These are phyloP conservation scores for Calonectria pseudoturangicola DNA, from an alignment of 2,329 filamentous ascomycete genomes.

Conservation along the genomic window DNA sequence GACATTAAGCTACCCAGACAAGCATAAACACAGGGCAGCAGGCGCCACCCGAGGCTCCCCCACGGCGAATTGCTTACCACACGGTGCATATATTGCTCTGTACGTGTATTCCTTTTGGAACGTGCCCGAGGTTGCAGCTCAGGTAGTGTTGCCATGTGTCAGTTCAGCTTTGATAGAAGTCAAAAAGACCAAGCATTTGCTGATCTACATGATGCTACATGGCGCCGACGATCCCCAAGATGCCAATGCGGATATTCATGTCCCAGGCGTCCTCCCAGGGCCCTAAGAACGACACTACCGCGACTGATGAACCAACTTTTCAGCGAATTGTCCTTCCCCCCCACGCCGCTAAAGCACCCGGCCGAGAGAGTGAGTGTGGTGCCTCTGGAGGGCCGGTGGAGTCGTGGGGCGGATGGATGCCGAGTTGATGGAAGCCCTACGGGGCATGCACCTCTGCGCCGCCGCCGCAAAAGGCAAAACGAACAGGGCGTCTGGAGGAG, in stretches of 20 bases:
- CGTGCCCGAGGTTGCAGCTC: neutral
- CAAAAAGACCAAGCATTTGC: slow-evolving; percentile 5
- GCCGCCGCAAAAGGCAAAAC: neutral
- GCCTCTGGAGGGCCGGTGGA: slow-evolving; percentile 9
- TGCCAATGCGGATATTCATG: neutral
- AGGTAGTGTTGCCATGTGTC: neutral
- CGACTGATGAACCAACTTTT: neutral
- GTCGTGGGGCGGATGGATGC: slow-evolving; percentile 16
- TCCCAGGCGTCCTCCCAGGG: neutral
- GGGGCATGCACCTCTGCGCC: neutral
- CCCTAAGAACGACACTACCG: slow-evolving; percentile 1
- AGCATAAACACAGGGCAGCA: slow-evolving; percentile 20
- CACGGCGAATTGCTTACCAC: neutral
- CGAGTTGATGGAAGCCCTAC: slow-evolving; percentile 18
- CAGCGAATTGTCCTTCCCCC: neutral
- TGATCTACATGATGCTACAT: neutral
- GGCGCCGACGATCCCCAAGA: slow-evolving; percentile 13
- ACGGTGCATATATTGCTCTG: neutral
- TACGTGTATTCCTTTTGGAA: neutral
- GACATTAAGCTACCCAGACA: slow-evolving; percentile 22
- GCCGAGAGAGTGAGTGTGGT: slow-evolving; percentile 14
- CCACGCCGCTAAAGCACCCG: slow-evolving; percentile 21
- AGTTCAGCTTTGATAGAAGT: neutral
- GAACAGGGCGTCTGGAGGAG: neutral
- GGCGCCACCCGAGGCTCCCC: slow-evolving; percentile 9